phyloP scores from a whole-genome alignment of 768 basidiomycete genomes.

The Calocybe gangraenosa region DNA sequence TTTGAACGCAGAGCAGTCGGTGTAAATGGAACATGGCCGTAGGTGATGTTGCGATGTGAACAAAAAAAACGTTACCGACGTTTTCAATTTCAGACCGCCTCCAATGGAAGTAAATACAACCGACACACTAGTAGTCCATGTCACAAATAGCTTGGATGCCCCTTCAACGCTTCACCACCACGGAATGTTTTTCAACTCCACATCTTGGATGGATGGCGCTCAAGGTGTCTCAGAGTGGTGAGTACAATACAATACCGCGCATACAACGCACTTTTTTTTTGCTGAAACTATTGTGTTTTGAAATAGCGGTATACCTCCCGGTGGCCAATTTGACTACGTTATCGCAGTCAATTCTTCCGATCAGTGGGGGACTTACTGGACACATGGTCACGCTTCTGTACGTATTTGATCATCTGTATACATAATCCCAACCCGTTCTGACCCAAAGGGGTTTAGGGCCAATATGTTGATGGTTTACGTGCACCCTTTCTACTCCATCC shows the following conservation, averaged over 20 bases:
- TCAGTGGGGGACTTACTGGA: slow-evolving; percentile 82
- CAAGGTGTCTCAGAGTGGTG: slow-evolving; percentile 80
- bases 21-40: slow-evolving; percentile 95
- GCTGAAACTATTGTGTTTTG: neutral
- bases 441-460: slow-evolving; percentile 44
- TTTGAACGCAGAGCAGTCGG: slow-evolving; percentile 75
- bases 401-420: slow-evolving; percentile 13
- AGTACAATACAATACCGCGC: slow-evolving; percentile 20
- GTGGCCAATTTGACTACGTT: slow-evolving; percentile 66
- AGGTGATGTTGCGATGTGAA: slow-evolving; percentile 26
- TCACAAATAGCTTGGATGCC: slow-evolving; percentile 62
- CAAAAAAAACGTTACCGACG: neutral
- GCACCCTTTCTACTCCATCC: slow-evolving; percentile 80
- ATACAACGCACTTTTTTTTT: neutral
- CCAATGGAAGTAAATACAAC: slow-evolving; percentile 66
- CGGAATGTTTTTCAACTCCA: slow-evolving; percentile 91
- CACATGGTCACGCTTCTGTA: slow-evolving; percentile 62
- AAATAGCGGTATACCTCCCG: slow-evolving; percentile 72
- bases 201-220: slow-evolving; percentile 90
- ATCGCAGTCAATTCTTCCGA: slow-evolving; percentile 65
- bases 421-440: neutral
- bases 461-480: slow-evolving; percentile 93
- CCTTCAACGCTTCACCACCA: slow-evolving; percentile 84
- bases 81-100: slow-evolving; percentile 56
- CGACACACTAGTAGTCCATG: slow-evolving; percentile 77